A percentile compares a stretch with the other conserved stretches of the same genome.
Conservation (phyloP, 495 filamentous ascomycete genomes). For the Parathielavia hyrcaniae region DNA sequence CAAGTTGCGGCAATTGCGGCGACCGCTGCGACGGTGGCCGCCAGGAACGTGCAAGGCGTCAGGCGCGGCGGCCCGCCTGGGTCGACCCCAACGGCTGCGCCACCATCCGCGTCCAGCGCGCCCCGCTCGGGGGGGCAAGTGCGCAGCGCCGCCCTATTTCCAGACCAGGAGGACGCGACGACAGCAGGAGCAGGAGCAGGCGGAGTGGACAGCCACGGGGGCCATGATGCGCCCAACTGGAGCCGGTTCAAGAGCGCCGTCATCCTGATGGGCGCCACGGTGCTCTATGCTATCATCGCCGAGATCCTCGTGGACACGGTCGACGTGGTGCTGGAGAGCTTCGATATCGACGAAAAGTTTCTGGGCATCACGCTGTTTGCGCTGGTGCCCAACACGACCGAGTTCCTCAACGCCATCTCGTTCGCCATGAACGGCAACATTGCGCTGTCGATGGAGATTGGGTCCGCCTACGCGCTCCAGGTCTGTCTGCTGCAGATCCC, state of each 20-base stretch:
- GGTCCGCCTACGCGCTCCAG: slow-evolving; percentile 93
- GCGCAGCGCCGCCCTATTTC: slow-evolving; percentile 37
- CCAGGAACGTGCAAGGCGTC: slow-evolving; percentile 56
- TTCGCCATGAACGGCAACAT: slow-evolving; percentile 99
- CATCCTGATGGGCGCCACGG: slow-evolving; percentile 81
- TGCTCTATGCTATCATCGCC: slow-evolving; percentile 92
- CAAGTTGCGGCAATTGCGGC: slow-evolving; percentile 89
- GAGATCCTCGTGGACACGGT: slow-evolving; percentile 97
- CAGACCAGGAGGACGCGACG: slow-evolving; percentile 38
- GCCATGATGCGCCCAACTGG: slow-evolving; percentile 98
- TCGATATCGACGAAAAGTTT: slow-evolving; percentile 96
- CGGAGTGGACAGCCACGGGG: slow-evolving; percentile 48
- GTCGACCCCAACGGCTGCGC: slow-evolving; percentile 21
- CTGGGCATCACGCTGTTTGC: slow-evolving; percentile 96
- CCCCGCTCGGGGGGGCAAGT: slow-evolving; percentile 25
- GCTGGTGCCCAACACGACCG: slow-evolving; percentile 94
- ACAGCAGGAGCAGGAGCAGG: slow-evolving; percentile 37
- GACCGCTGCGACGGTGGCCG: slow-evolving; percentile 80
- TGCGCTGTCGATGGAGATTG: slow-evolving; percentile 97
- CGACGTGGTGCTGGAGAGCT: slow-evolving; percentile 82
- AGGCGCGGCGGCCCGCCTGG: slow-evolving; percentile 21
- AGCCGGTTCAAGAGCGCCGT: slow-evolving; percentile 81
- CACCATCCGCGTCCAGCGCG: slow-evolving; percentile 21
- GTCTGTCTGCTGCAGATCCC: slow-evolving; percentile 97
- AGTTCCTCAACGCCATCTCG: slow-evolving; percentile 97